A percentile compares a stretch with the other conserved stretches of the same genome.
Evolutionary conservation across 805 yeast genomes (phyloP).

Genomic region (Kazachstania martiniae): DNA sequence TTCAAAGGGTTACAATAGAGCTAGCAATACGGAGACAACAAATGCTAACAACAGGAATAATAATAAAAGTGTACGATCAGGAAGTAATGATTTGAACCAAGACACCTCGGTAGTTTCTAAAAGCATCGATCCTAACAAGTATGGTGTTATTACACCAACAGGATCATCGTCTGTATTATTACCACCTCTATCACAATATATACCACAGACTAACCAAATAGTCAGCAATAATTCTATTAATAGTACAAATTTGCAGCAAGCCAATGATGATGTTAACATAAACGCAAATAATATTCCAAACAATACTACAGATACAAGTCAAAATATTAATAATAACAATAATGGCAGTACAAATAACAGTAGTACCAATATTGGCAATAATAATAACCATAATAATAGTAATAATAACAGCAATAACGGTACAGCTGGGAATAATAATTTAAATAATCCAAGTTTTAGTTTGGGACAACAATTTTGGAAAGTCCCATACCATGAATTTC

Average conservation of each 20-base stretch:
- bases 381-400: neutral
- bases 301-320: neutral
- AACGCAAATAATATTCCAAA: neutral
- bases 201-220: conserved; percentile 9
- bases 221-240: neutral
- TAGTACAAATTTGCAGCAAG: no score
- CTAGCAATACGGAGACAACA: conserved; percentile 4
- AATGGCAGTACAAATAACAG: neutral
- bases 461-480: conserved; percentile 28
- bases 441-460: no score
- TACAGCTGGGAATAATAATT: conserved; percentile 1
- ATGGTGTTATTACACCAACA: conserved; percentile 3
- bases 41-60: neutral
- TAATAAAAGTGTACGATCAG: neutral
- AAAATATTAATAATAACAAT: neutral
- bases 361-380: neutral
- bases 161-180: conserved; percentile 13
- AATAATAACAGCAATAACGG: neutral
- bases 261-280: neutral
- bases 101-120: neutral
- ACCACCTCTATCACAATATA: conserved; percentile 26
- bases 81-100: neutral
- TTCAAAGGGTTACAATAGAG: conserved; percentile 54
- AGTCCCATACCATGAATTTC: conserved; percentile 27
- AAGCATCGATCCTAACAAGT: neutral